Percentiles rank a stretch among this genome's conserved stretches.
These are phyloP conservation scores for Ilex aquifolium DNA, from an alignment of 257 asterid genomes.

Conservation along the genomic window DNA sequence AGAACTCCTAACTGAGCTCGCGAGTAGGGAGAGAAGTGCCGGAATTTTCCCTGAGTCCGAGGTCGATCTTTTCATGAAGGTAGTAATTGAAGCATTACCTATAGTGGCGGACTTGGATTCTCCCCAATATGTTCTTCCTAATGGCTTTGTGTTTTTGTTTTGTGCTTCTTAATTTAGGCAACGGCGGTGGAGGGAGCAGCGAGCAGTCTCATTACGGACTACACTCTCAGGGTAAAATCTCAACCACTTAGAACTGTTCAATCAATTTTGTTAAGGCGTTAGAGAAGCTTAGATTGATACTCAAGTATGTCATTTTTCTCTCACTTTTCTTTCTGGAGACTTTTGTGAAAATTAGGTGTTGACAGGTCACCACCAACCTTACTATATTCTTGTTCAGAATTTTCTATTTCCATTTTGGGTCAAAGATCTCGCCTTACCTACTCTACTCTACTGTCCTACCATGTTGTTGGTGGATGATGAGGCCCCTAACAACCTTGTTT, in stretches of 20 bases:
- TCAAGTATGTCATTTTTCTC: neutral
- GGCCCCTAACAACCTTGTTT: too few species aligned
- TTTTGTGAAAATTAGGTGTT: too few species aligned
- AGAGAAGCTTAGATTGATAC: neutral
- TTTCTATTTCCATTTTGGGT: neutral
- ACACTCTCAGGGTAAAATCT: slow-evolving; percentile 45
- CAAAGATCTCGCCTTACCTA: slow-evolving; percentile 1
- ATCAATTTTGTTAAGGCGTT: neutral
- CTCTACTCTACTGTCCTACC: too few species aligned
- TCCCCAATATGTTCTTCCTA: neutral
- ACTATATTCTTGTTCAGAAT: neutral
- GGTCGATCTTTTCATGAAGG: slow-evolving; percentile 63
- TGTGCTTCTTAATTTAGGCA: slow-evolving; percentile 27
- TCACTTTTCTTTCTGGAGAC: too few species aligned
- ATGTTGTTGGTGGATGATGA: too few species aligned
- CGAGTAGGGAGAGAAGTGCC: slow-evolving; percentile 51
- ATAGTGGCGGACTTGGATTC: neutral
- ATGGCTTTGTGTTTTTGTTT: neutral
- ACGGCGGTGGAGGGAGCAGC: slow-evolving; percentile 48
- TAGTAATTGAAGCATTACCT: neutral
- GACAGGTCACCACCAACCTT: slow-evolving; percentile 8
- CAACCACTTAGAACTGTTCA: neutral
- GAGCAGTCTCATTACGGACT: slow-evolving; percentile 56
- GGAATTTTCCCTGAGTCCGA: slow-evolving; percentile 50
- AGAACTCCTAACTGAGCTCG: slow-evolving; percentile 55